These are phyloP conservation scores for sweet orange (Citrus sinensis) DNA, from an alignment of 345 rosid species.

Conservation along the genomic window DNA sequence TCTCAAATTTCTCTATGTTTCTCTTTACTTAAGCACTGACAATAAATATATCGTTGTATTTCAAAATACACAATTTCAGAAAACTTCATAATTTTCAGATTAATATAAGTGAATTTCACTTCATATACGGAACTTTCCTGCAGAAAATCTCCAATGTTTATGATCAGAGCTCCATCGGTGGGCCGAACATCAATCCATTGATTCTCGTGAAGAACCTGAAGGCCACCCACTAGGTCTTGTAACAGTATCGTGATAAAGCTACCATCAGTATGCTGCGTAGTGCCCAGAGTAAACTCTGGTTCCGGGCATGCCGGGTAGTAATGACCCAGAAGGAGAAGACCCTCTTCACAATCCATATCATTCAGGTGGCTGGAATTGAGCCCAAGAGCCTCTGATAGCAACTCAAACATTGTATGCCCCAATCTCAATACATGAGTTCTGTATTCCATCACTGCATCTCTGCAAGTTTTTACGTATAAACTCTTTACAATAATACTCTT, in stretches of 20 bases:
- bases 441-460: conserved; percentile 9
- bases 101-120: neutral
- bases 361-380: neutral
- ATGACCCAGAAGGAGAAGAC: conserved; percentile 18
- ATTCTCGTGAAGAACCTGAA: conserved; percentile 32
- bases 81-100: too few species aligned
- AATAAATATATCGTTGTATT: too few species aligned
- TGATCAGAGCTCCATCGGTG: conserved; percentile 25
- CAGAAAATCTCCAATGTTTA: conserved; percentile 34
- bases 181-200: conserved; percentile 33
- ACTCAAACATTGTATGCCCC: conserved; percentile 8
- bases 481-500: too few species aligned
- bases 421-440: neutral
- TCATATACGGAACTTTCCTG: conserved; percentile 18
- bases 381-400: conserved; percentile 37
- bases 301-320: conserved; percentile 42
- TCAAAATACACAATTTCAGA: too few species aligned
- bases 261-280: conserved; percentile 25
- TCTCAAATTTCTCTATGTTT: too few species aligned
- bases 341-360: neutral
- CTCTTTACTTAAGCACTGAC: too few species aligned
- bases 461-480: neutral
- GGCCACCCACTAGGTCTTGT: conserved; percentile 39
- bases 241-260: conserved; percentile 27
- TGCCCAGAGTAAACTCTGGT: conserved; percentile 33